phyloP scores from a whole-genome alignment of 2,329 filamentous ascomycete genomes.

The Plenodomus tracheiphilus region DNA sequence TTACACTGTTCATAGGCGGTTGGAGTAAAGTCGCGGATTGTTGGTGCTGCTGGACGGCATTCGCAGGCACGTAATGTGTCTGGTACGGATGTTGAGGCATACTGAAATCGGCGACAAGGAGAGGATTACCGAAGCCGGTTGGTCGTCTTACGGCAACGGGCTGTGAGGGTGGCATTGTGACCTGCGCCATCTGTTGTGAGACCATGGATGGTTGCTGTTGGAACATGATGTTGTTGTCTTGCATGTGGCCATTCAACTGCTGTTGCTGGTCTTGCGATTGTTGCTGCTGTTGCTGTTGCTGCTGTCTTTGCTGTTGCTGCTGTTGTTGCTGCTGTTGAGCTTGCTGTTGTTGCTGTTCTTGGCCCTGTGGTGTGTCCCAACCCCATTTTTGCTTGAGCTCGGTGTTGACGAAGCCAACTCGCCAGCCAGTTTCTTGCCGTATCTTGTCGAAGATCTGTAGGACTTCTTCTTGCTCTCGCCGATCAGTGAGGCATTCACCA shows the following conservation, averaged over 20 bases:
- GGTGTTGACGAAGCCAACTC: constrained; percentile 69
- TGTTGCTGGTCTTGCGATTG: constrained; percentile 5
- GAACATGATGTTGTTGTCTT: constrained; percentile 16
- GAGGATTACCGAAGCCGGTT: constrained; percentile 66
- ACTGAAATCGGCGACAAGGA: constrained; percentile 74
- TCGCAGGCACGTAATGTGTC: constrained; percentile 76
- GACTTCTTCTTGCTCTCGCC: constrained; percentile 78
- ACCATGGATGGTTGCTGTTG: constrained; percentile 18
- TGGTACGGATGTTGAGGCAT: constrained; percentile 81
- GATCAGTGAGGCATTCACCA: constrained; percentile 69
- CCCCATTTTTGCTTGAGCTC: constrained; percentile 79
- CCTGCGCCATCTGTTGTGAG: constrained; percentile 24
- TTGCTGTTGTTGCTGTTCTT: constrained; percentile 43
- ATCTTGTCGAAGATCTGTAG: constrained; percentile 76
- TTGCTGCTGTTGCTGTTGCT: constrained; percentile 19
- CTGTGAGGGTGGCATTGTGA: constrained; percentile 12
- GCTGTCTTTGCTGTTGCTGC: constrained; percentile 20
- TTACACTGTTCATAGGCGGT: constrained; percentile 21
- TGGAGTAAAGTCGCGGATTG: constrained; percentile 21
- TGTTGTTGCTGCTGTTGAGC: constrained; percentile 31
- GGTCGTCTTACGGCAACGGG: constrained; percentile 40
- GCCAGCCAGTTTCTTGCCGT: constrained; percentile 76
- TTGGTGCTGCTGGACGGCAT: constrained; percentile 45
- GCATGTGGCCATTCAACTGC: constrained; percentile 17
- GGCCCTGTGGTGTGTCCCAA: constrained; percentile 57